Conservation (phyloP, 2,329 filamentous ascomycete species). For the Neofusicoccum parvum region DNA sequence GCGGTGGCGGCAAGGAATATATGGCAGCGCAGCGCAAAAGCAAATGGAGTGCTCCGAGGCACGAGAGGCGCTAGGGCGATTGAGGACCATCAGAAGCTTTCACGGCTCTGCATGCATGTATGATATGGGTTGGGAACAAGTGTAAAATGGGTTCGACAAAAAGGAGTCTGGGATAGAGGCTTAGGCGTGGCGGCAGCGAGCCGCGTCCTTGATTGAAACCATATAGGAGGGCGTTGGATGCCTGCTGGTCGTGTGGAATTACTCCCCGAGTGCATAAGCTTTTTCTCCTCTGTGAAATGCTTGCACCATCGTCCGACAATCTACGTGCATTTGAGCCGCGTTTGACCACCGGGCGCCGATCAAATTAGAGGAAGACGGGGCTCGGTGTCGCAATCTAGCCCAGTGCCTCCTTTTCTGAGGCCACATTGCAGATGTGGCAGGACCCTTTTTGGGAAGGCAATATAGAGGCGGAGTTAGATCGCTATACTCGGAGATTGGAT, state of each 20-base stretch:
- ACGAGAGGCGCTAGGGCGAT: background rate
- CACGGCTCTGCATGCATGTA: background rate
- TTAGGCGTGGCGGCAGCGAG: background rate
- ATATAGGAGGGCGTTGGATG: background rate
- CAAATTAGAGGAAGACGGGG: background rate
- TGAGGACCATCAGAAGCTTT: background rate
- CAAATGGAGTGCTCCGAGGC: background rate
- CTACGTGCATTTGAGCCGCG: background rate
- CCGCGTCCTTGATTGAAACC: background rate
- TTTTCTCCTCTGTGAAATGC: background rate
- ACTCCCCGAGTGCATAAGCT: background rate
- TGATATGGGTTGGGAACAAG: background rate
- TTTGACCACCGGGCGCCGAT: background rate
- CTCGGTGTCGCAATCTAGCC: background rate
- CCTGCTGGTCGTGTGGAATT: background rate
- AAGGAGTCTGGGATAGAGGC: background rate
- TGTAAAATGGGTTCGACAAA: background rate
- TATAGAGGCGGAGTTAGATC: constrained; percentile 12
- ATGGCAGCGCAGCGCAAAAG: background rate
- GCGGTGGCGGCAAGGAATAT: background rate
- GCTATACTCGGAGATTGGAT: constrained; percentile 16
- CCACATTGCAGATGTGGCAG: background rate
- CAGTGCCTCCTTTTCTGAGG: background rate
- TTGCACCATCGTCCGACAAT: background rate
- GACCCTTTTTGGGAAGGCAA: background rate